These are phyloP conservation scores for Cadophora sp. DNA, from an alignment of 2,329 filamentous ascomycete genomes.

Conservation along the genomic window DNA sequence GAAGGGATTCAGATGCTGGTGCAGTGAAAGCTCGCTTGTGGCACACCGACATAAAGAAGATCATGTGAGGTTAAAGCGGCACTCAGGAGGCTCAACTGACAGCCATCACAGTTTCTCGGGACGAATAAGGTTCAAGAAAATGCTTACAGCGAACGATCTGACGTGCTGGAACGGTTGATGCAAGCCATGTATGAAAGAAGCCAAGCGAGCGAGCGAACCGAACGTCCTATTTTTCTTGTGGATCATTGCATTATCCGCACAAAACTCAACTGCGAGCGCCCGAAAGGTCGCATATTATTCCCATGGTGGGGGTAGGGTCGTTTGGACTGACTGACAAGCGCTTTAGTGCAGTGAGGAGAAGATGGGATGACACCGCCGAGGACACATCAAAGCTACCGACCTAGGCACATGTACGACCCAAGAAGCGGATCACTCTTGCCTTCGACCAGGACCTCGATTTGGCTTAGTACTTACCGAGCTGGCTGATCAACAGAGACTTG, in stretches of 20 bases:
- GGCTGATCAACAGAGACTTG: slow-evolving; percentile 1
- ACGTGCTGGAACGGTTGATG: neutral
- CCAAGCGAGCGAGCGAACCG: neutral
- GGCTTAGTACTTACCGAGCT: slow-evolving; percentile 14
- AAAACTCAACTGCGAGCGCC: neutral
- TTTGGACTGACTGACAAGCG: neutral
- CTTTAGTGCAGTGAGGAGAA: neutral
- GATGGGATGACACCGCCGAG: neutral
- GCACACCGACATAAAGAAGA: slow-evolving; percentile 5
- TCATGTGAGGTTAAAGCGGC: slow-evolving; percentile 25
- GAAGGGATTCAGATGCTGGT: slow-evolving; percentile 17
- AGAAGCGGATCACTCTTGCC: neutral
- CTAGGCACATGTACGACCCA: neutral
- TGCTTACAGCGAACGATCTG: neutral
- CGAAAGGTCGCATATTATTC: neutral
- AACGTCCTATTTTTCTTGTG: neutral
- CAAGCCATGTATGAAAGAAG: neutral
- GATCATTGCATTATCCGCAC: neutral
- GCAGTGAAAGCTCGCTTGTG: slow-evolving; percentile 10
- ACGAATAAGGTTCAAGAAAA: slow-evolving; percentile 5
- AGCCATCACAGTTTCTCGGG: slow-evolving; percentile 5
- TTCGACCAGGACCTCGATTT: neutral
- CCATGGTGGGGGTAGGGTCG: neutral
- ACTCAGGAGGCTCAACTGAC: slow-evolving; percentile 17
- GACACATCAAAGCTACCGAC: neutral